Percentiles rank a stretch among this genome's conserved stretches.
Evolutionary conservation across 2,329 filamentous ascomycete species (phyloP).

Genomic region (Monosporascus sp.): DNA sequence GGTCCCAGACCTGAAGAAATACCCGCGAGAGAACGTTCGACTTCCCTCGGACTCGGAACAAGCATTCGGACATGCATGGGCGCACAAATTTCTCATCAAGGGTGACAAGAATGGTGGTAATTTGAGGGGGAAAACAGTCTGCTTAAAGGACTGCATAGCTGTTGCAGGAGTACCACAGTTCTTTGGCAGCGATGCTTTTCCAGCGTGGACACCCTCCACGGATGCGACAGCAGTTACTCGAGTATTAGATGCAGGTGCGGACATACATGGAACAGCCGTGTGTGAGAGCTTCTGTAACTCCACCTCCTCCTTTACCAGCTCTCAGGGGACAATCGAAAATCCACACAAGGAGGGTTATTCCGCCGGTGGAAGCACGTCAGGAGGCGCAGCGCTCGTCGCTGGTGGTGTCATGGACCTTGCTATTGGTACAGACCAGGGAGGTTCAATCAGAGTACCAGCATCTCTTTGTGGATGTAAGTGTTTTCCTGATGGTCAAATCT

Average conservation of each 20-base stretch:
- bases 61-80: conserved; percentile 43
- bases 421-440: conserved; percentile 43
- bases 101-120: conserved; percentile 17
- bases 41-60: conserved; percentile 35
- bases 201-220: conserved; percentile 42
- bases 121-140: conserved; percentile 39
- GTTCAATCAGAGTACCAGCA: conserved; percentile 40
- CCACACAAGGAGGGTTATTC: conserved; percentile 39
- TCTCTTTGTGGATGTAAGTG: conserved; percentile 29
- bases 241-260: conserved; percentile 42
- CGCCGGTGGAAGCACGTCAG: conserved; percentile 43
- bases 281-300: conserved; percentile 51
- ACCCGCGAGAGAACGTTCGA: conserved; percentile 39
- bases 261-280: conserved; percentile 43
- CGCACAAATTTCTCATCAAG: conserved; percentile 42
- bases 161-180: conserved; percentile 49
- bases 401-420: conserved; percentile 36
- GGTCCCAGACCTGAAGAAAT: conserved; percentile 32
- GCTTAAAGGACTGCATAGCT: conserved; percentile 49
- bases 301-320: conserved; percentile 40
- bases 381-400: conserved; percentile 40
- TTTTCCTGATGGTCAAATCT: background rate
- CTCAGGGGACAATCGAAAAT: conserved; percentile 41
- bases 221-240: conserved; percentile 50
- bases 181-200: conserved; percentile 44